Base-by-base conservation (phyloP, 2,329 filamentous ascomycete species). In the Ophiostoma piceae region DNA sequence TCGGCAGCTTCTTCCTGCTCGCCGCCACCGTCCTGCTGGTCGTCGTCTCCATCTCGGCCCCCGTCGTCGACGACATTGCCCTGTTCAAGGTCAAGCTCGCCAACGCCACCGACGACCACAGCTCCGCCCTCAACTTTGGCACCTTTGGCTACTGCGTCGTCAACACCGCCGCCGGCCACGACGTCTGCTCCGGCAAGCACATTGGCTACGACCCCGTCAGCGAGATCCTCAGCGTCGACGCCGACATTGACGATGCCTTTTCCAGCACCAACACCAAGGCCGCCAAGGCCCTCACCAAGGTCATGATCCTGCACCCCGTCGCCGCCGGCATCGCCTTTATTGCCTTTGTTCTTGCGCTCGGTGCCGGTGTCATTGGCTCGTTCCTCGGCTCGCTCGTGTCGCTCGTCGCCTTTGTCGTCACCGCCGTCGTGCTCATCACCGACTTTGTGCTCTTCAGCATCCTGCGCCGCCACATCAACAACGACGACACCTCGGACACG, bases 251-350 rank as follows among this genome's bases (percentile, higher is more conserved):
- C 66, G 70, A 77, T 51, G 83, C 84, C 76, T 81, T 80, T 72
- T 81, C 80, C 70, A 77, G 79, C 35, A 64, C 68, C 67, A 51
- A 62, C 32, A 66, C 67, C 62, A 71, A 67, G 43, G 70, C 37
- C 37, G 68, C 39, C 81, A 81, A 26, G 73, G 79, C 77, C 37
- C 80, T 89, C 57, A 88, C 87, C 60, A 80, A 81, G 73, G 84
- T 85, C 72, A 85, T 89, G 85, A 78, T 89, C 68, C 81, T 90
- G 71, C 87, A 89, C 79, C 86, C 87, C 37, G 79, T 89, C 74
- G 85, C 82, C n/a, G 81, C 82, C 71, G 85, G 79, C 69, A 76
- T 88, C 2, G 80, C 82, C 74, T 88, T 88, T 79, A 79, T 88
- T 72, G 84, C 85, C 71, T 88, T 88, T 78, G 75, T 87, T 66